Evolutionary conservation across 164 flowering plant species (phyloP), one percentile per base, ranked within the genome.

Genomic region (Brasenia schreberi): DNA sequence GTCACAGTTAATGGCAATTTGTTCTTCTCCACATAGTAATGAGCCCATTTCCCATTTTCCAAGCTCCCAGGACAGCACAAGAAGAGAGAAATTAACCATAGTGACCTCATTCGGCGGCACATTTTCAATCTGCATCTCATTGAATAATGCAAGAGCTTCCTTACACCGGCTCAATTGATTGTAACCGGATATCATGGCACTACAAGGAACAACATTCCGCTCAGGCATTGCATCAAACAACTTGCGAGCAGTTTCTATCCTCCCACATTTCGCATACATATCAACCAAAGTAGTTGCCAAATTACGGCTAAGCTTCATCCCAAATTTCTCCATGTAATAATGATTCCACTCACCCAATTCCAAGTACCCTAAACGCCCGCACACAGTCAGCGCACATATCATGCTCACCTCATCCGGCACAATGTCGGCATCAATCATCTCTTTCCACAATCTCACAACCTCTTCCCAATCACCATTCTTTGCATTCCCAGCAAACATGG

Each of bases 181-280:
- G 58, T 78, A 79, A 17, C 81, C 80, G 67, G 66, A 72, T 69
- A 84, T 82, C 43, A 84, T 45, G 53, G 75, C 81, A 33, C 81
- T 77, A 82, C 84, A 82, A 14, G 85, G 52, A 65, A 76, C 45
- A 0, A 76, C 85, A 72, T 77, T 77, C 66, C 70, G 77, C 44
- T 18, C 17, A 18, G 75, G 75, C 82, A 83, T 79, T 66, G 72
- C 71, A 62, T 85, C 75, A 60, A 83, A 85, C 70, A 80, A 67
- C 17, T 61, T 63, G 64, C 77, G 64, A 0, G 87, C 85, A 10
- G 63, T 69, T 16, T 79, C 82, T 19, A 79, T 62, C 44, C 39
- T 58, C 56, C 83, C 84, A 59, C 84, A 85, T 68, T 83, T 84
- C 12, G 81, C 81, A 61, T 81, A 82, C 86, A 82, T 81, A 67